A percentile compares a stretch with the other conserved stretches of the same genome.
phyloP scores from a whole-genome alignment of 2,329 filamentous ascomycete genomes.

The Fusarium armeniacum region DNA sequence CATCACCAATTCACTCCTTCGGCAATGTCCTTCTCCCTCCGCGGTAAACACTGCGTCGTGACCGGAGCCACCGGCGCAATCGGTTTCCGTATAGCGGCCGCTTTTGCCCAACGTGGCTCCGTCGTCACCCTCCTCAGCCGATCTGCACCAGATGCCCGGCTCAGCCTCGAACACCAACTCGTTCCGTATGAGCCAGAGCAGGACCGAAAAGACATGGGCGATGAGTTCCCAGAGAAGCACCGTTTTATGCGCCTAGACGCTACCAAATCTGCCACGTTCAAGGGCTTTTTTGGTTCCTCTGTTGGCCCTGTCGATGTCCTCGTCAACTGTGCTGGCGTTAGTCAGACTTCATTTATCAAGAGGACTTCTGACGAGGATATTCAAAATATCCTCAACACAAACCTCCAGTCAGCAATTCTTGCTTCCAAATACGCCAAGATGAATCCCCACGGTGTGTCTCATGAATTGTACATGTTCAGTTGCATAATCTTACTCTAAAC shows the following conservation, averaged over 20 bases:
- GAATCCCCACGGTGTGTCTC: constrained; percentile 51
- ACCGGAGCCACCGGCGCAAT: constrained; percentile 81
- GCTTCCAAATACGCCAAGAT: constrained; percentile 67
- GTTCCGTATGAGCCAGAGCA: constrained; percentile 43
- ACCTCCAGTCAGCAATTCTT: constrained; percentile 76
- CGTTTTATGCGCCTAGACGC: constrained; percentile 56
- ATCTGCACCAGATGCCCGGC: constrained; percentile 61
- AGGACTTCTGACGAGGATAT: constrained; percentile 66
- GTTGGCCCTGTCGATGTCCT: constrained; percentile 68
- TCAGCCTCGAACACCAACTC: constrained; percentile 55
- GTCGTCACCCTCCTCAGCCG: constrained; percentile 73
- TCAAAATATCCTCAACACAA: constrained; percentile 73
- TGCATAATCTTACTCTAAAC: constrained; percentile 11
- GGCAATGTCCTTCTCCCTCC: constrained; percentile 55
- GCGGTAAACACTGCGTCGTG: constrained; percentile 69
- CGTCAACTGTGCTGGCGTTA: constrained; percentile 84
- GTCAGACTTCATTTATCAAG: constrained; percentile 75
- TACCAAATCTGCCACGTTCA: constrained; percentile 49
- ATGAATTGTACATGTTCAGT: background rate
- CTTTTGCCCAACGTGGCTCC: constrained; percentile 75
- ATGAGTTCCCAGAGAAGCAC: constrained; percentile 47
- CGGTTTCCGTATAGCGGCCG: constrained; percentile 74
- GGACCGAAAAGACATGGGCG: background rate
- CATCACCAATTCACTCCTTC: constrained; percentile 7
- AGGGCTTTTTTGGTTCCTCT: constrained; percentile 49